phyloP scores from a whole-genome alignment of 768 basidiomycete genomes.

The Boletus rufocinnamomeus region DNA sequence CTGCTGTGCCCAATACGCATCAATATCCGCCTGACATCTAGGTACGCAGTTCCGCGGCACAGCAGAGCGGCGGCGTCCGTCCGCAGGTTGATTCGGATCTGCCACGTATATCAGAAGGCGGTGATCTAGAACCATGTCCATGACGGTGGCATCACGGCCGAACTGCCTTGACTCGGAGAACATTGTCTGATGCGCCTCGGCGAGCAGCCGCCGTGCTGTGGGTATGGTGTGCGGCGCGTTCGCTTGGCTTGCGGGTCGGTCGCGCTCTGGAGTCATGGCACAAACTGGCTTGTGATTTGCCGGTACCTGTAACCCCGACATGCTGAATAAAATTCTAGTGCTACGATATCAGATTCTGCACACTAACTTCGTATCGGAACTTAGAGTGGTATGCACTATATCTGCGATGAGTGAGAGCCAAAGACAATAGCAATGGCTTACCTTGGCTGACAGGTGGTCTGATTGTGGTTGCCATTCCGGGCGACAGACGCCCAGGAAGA shows the following conservation, averaged over 20 bases:
- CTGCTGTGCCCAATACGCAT: slow-evolving; percentile 42
- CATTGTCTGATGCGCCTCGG: slow-evolving; percentile 33
- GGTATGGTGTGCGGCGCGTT: background rate
- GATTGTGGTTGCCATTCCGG: slow-evolving; percentile 15
- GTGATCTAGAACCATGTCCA: slow-evolving; percentile 50
- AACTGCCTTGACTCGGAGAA: slow-evolving; percentile 31
- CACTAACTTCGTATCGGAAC: slow-evolving; percentile 11
- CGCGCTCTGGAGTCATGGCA: background rate
- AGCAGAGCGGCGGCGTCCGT: background rate
- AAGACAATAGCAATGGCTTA: slow-evolving; percentile 22
- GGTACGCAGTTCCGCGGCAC: slow-evolving; percentile 27
- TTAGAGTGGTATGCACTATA: background rate
- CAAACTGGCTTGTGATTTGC: background rate
- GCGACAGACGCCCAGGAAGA: slow-evolving; percentile 7
- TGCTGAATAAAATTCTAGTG: slow-evolving; percentile 12
- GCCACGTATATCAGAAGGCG: slow-evolving; percentile 13
- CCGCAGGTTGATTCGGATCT: slow-evolving; percentile 12
- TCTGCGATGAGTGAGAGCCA: slow-evolving; percentile 15
- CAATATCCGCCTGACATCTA: slow-evolving; percentile 34
- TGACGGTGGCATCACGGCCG: slow-evolving; percentile 41
- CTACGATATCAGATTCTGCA: background rate
- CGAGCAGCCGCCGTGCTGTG: slow-evolving; percentile 24
- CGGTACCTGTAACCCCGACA: slow-evolving; percentile 4
- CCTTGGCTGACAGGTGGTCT: slow-evolving; percentile 20
- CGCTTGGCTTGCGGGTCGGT: background rate